These are phyloP conservation scores for Cutaneotrichosporon cutaneum DNA, from an alignment of 1,284 basidiomycete species.

Conservation along the genomic window DNA sequence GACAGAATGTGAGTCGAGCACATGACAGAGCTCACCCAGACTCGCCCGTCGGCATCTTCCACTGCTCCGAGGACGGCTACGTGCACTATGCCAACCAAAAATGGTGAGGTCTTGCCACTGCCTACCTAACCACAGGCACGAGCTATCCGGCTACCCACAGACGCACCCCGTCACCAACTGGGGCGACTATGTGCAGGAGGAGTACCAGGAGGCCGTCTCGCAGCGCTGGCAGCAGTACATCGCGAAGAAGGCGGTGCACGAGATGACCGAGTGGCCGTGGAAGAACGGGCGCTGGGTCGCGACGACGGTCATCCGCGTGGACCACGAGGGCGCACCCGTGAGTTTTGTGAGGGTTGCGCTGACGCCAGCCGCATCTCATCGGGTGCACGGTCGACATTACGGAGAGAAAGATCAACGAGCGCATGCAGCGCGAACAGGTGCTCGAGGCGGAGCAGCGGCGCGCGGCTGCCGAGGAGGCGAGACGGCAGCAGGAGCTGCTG, in stretches of 20 bases:
- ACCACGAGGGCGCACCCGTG: slow-evolving; percentile 29
- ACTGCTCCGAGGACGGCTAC: slow-evolving; percentile 37
- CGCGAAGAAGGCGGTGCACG: slow-evolving; percentile 11
- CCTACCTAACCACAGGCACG: slow-evolving; percentile 30
- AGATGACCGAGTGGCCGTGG: slow-evolving; percentile 35
- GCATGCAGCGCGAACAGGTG: slow-evolving; percentile 41
- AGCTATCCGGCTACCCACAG: slow-evolving; percentile 34
- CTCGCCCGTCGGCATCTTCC: slow-evolving; percentile 49
- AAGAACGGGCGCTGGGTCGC: slow-evolving; percentile 36
- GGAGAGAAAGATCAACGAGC: slow-evolving; percentile 46
- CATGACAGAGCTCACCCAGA: slow-evolving; percentile 17
- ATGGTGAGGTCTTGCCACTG: slow-evolving; percentile 25
- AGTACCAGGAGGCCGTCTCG: slow-evolving; percentile 21
- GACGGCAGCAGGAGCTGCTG: slow-evolving; percentile 48
- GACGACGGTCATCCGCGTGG: slow-evolving; percentile 39
- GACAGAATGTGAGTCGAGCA: slow-evolving; percentile 28
- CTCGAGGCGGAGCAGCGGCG: slow-evolving; percentile 47
- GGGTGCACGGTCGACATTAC: slow-evolving; percentile 49
- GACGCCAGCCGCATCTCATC: slow-evolving; percentile 35
- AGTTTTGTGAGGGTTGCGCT: slow-evolving; percentile 30
- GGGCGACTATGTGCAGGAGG: slow-evolving; percentile 34
- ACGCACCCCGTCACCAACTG: slow-evolving; percentile 31
- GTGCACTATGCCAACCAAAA: slow-evolving; percentile 40
- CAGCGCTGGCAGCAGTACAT: slow-evolving; percentile 32
- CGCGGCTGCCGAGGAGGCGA: slow-evolving; percentile 48